Base-by-base conservation (phyloP, 2,329 filamentous ascomycete species). In the Alternaria brassicicola region DNA sequence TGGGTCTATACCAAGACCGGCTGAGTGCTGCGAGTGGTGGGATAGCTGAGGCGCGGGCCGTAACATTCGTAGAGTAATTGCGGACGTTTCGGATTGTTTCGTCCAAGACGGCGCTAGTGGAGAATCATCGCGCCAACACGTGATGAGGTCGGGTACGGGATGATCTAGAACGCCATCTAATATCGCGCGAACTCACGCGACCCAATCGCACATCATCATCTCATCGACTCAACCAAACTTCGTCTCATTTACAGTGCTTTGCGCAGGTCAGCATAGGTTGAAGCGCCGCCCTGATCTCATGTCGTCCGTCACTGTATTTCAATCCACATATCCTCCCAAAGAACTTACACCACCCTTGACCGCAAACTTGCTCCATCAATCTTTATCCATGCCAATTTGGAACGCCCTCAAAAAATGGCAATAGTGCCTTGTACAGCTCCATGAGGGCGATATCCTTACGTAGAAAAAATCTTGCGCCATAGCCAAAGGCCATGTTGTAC, bases 401-500 rank as follows among this genome's bases (percentile, higher is more conserved):
- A 80, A 82, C 0, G 66, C 76, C 6, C 78, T 70, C 46, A 82
- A 78, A 62, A 83, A 81, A 64, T 80, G 62, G 62, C 15, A 68
- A 38, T 8, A 63, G 78, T 4, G 52, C 62, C 74, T 85, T 84
- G 67, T 78, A 83, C 50, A 85, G 63, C 71, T 85, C 83, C 81
- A 85, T 83, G 65, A 81, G 76, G 1, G 82, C 83, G 57, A 85
- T 81, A 41, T 83, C 78, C 57, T 78, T 79, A 0, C 83, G 83
- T 41, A 85, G 63, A 55, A 82, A 85, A 12, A 79, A 73, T 10
- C 81, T 71, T 0, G 80, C 67, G 0, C 83, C 84, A 69, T 83
- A 83, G 0, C 83, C 83, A 56, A 85, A 85, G 0, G 73, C 75
- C 68, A 85, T 78, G 56, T 78, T 81, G 53, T 82, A 82, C 69